phyloP scores from a whole-genome alignment of 1,284 basidiomycete species.

The Cryptococcus neoformans region DNA sequence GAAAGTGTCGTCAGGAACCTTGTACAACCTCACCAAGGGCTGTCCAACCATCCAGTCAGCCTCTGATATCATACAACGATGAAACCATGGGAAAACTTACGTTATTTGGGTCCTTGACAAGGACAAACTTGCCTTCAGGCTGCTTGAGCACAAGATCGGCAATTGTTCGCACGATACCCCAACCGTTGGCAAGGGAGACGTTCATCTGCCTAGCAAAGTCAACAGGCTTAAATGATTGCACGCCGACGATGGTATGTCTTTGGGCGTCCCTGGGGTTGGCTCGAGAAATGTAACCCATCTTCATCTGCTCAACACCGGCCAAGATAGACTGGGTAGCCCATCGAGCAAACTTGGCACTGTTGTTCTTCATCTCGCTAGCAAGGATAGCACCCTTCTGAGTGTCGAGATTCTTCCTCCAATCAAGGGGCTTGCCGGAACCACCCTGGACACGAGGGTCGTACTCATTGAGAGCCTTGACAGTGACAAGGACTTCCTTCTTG shows the following conservation, averaged over 20 bases:
- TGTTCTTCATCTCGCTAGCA: slow-evolving; percentile 99
- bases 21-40: slow-evolving; percentile 91
- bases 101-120: slow-evolving; percentile 95
- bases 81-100: slow-evolving; percentile 53
- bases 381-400: slow-evolving; percentile 96
- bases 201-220: slow-evolving; percentile 97
- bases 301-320: slow-evolving; percentile 95
- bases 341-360: slow-evolving; percentile 95
- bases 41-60: slow-evolving; percentile 42
- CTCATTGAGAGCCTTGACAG: slow-evolving; percentile 94
- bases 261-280: slow-evolving; percentile 91
- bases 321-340: slow-evolving; percentile 96
- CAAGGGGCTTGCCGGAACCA: slow-evolving; percentile 62
- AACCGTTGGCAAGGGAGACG: slow-evolving; percentile 91
- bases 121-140: slow-evolving; percentile 93
- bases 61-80: neutral
- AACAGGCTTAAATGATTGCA: slow-evolving; percentile 88
- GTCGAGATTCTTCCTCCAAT: slow-evolving; percentile 96
- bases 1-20: slow-evolving; percentile 84
- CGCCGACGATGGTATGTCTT: slow-evolving; percentile 92
- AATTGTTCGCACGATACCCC: slow-evolving; percentile 96
- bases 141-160: slow-evolving; percentile 90
- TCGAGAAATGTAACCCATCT: slow-evolving; percentile 93
- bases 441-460: slow-evolving; percentile 92
- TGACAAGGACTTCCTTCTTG: slow-evolving; percentile 61